A percentile compares a stretch with the other conserved stretches of the same genome.
Evolutionary conservation across 352 stramenopile genomes (phyloP).

Genomic region (Globisporangium perplexum): DNA sequence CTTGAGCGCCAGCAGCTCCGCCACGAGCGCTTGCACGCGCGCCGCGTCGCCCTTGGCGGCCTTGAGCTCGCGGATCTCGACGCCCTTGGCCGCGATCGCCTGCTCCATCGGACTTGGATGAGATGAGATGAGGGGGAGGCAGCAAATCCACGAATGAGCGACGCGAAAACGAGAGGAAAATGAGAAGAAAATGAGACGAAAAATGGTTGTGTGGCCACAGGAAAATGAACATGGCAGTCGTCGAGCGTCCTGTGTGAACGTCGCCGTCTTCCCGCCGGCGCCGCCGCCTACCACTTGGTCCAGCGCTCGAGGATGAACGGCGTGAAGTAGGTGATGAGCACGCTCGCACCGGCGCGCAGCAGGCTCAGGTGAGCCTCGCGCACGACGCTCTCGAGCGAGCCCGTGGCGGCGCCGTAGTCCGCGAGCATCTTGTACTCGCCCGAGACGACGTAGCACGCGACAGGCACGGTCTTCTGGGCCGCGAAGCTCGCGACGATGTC

Average conservation of each 20-base stretch:
- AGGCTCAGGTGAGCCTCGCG: conserved; percentile 76
- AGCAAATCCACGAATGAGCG: neutral
- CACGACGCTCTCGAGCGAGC: conserved; percentile 82
- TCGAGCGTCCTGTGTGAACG: too few relatives aligned
- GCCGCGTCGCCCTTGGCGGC: conserved; percentile 57
- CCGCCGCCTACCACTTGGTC: conserved; percentile 55
- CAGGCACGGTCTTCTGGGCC: conserved; percentile 89
- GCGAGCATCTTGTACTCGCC: conserved; percentile 99
- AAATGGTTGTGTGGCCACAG: too few relatives aligned
- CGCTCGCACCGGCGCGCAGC: conserved; percentile 91
- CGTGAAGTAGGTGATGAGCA: conserved; percentile 99
- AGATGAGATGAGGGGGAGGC: neutral
- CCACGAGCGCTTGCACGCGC: conserved; percentile 36
- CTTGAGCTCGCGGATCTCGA: conserved; percentile 81
- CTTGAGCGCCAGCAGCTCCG: conserved; percentile 70
- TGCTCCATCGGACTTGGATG: conserved; percentile 6
- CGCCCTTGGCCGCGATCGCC: conserved; percentile 69
- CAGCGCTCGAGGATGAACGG: conserved; percentile 83
- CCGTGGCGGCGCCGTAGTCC: conserved; percentile 84
- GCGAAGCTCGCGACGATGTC: conserved; percentile 96
- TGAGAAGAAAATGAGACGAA: too few relatives aligned
- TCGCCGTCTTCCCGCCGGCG: too few relatives aligned
- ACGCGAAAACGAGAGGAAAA: too few relatives aligned
- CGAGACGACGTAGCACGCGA: conserved; percentile 98
- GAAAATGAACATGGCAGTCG: too few relatives aligned